Base-by-base conservation (phyloP, 257 asterid species). In the Solanum gandarillasii region DNA sequence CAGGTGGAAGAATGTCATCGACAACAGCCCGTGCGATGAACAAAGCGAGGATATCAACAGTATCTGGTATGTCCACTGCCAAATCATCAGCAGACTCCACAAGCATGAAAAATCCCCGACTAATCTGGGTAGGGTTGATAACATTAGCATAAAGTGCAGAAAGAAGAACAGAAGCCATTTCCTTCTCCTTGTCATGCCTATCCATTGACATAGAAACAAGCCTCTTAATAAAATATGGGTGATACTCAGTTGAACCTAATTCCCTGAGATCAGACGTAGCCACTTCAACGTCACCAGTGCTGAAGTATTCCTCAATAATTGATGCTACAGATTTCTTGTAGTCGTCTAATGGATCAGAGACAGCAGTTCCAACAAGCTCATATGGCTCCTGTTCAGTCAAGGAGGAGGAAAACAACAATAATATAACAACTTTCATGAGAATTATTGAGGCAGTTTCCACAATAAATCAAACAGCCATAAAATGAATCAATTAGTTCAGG, bases 121-220 rank as follows among this genome's bases (percentile, higher is more conserved):
- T 93, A 36, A 97, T 96, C 88, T 93, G 97, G 83, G 98, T 85
- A 6, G 99, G 86, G 82, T 83, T 93, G 87, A 97, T 93, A 38
- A 97, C 95, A 91, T 97, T 96, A 88, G 94, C 96, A 90, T 97
- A 97, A 73, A 97, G 95, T 27, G 96, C 95, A 23, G 99, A 97
- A 83, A 97, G 98, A 89, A 97, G 90, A 84, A 97, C 99, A 6
- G 99, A 97, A 78, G 99, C 96, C 99, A 97, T 97, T 90, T 97
- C 99, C 89, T 97, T 97, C 92, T 97, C 99, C 92, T 95, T 97
- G 90, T 97, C 93, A 88, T 95, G 93, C 87, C 99, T 94, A 89
- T 97, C 99, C 99, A 97, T 93, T 88, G 99, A 95, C 90, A 97
- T 89, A 86, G 99, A 97, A 89, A 97, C 93, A 36, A 97, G 98